phyloP scores from a whole-genome alignment of 176 grass and related monocot genomes.

The Cenchrus fungigraminus region DNA sequence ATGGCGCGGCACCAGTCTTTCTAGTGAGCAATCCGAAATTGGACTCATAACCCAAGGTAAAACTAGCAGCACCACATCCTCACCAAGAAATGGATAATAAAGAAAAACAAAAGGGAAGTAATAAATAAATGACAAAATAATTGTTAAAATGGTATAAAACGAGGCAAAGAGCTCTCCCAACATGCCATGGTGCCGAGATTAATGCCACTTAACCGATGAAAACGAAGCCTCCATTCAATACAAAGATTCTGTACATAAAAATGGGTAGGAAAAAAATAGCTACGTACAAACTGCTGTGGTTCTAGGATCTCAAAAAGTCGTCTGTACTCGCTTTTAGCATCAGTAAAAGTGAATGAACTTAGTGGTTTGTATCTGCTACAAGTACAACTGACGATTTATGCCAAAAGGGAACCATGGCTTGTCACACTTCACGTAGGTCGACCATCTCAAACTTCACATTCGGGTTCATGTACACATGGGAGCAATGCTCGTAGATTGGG shows the following conservation, averaged over 20 bases:
- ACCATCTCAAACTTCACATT: slow-evolving; percentile 85
- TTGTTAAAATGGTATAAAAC: background rate
- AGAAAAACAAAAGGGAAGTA: too few species aligned
- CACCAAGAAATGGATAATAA: too few species aligned
- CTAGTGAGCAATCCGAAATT: too few species aligned
- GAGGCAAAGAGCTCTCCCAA: background rate
- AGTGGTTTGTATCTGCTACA: slow-evolving; percentile 6
- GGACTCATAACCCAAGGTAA: too few species aligned
- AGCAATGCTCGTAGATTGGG: slow-evolving; percentile 91
- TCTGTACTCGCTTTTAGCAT: background rate
- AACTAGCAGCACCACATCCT: too few species aligned
- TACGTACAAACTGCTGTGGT: slow-evolving; percentile 15
- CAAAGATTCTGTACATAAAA: slow-evolving; percentile 19
- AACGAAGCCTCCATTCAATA: background rate
- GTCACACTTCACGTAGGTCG: slow-evolving; percentile 72
- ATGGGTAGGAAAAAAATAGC: background rate
- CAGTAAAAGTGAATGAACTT: slow-evolving; percentile 8
- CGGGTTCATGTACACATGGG: slow-evolving; percentile 94
- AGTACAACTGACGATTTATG: background rate
- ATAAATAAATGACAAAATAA: too few species aligned
- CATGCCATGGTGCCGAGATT: background rate
- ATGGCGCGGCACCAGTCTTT: too few species aligned
- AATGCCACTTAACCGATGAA: background rate
- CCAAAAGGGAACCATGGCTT: background rate
- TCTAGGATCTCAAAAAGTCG: background rate